A percentile compares a stretch with the other conserved stretches of the same genome.
Conservation (phyloP, 1,284 basidiomycete genomes). For the Cryptococcus sp. region DNA sequence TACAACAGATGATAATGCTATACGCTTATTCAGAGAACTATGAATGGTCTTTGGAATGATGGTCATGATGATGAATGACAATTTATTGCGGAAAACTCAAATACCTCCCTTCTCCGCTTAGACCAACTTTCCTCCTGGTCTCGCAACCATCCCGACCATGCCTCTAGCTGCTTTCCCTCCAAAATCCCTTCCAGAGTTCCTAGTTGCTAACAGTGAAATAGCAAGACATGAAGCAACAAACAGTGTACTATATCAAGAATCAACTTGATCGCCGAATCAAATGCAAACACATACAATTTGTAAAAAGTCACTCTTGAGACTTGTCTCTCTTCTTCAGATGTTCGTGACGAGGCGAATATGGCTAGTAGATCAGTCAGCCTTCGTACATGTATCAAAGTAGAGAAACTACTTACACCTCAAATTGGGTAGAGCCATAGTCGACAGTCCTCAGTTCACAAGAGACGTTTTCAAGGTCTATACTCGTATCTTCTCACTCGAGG, state of each 20-base stretch:
- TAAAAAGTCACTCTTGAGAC: slow-evolving; percentile 47
- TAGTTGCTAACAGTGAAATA: slow-evolving; percentile 43
- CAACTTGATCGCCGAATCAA: not conserved
- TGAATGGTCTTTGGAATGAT: too few species aligned
- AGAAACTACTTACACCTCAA: not conserved
- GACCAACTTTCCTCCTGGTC: slow-evolving; percentile 28
- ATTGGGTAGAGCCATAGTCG: not conserved
- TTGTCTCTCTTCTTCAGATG: slow-evolving; percentile 46
- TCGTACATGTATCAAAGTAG: not conserved
- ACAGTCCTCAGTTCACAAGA: too few species aligned
- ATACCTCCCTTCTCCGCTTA: slow-evolving; percentile 1
- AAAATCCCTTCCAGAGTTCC: slow-evolving; percentile 34
- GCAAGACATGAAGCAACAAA: slow-evolving; percentile 46
- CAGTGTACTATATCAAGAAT: slow-evolving; percentile 29
- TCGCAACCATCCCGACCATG: slow-evolving; percentile 25
- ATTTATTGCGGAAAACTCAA: too few species aligned
- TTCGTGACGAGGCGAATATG: slow-evolving; percentile 48
- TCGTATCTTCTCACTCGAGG: too few species aligned
- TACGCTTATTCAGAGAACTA: too few species aligned
- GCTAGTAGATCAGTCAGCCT: slow-evolving; percentile 20
- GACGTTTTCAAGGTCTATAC: too few species aligned
- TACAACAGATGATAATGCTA: too few species aligned
- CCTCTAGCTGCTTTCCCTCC: slow-evolving; percentile 28
- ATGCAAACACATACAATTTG: slow-evolving; percentile 39
- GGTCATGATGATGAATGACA: too few species aligned